phyloP scores from a whole-genome alignment of 257 asterid genomes.

The Nyctanthes arbortristis region DNA sequence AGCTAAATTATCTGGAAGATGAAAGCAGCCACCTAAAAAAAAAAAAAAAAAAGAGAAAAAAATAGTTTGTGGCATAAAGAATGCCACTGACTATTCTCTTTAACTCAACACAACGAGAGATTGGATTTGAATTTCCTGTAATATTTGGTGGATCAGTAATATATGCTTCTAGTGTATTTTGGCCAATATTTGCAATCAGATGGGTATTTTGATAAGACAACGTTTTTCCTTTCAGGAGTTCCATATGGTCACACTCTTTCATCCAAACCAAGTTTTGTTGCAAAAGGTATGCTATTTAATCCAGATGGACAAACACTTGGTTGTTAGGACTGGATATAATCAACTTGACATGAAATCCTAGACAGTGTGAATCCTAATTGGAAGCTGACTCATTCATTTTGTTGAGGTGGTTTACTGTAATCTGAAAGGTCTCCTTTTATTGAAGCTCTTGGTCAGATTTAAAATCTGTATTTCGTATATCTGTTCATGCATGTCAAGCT shows the following conservation, averaged over 20 bases:
- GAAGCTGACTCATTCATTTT: conserved; percentile 12
- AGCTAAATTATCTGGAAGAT: conserved; percentile 7
- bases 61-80: background rate
- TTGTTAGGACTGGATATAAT: conserved; percentile 11
- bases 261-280: conserved; percentile 76
- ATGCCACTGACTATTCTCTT: conserved; percentile 1
- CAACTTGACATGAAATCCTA: conserved; percentile 8
- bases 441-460: background rate
- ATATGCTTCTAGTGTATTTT: conserved; percentile 11
- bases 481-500: background rate
- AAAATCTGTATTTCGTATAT: background rate
- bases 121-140: conserved; percentile 17
- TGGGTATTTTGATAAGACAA: conserved; percentile 46
- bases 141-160: background rate
- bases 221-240: conserved; percentile 75
- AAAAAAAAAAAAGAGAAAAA: conserved; percentile 12
- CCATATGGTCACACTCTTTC: conserved; percentile 86
- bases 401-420: conserved; percentile 13
- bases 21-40: too few relatives aligned
- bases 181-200: conserved; percentile 17
- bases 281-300: conserved; percentile 75
- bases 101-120: conserved; percentile 3
- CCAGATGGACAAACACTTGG: conserved; percentile 13
- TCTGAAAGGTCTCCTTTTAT: background rate
- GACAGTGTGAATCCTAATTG: conserved; percentile 16